Percentiles rank a stretch among this genome's conserved stretches.
Conservation (phyloP, 768 basidiomycete genomes). For the Psilocybe azurescens region DNA sequence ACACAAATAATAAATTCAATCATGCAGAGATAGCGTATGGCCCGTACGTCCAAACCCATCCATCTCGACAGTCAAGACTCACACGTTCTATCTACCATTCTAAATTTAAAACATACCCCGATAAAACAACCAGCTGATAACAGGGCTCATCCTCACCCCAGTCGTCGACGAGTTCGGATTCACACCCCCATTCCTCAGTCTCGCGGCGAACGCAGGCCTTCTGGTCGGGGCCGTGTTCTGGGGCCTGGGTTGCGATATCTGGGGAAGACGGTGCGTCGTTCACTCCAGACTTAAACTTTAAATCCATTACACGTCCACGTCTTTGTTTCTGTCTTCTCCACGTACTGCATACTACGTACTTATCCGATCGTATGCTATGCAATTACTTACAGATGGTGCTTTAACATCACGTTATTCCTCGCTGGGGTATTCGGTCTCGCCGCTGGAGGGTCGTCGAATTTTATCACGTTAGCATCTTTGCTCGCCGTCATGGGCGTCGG, state of each 20-base stretch:
- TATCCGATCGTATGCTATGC: not conserved
- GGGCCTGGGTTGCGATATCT: conserved; percentile 71
- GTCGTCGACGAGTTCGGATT: conserved; percentile 70
- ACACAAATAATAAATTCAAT: not conserved
- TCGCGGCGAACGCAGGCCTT: conserved; percentile 71
- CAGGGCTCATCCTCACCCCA: conserved; percentile 66
- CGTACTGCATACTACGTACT: not conserved
- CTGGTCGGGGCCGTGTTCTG: conserved; percentile 71
- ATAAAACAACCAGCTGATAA: conserved; percentile 50
- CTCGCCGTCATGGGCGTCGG: conserved; percentile 67
- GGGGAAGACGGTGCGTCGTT: conserved; percentile 60
- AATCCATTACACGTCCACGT: too few species aligned
- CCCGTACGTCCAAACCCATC: conserved; percentile 45
- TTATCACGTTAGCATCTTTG: conserved; percentile 53
- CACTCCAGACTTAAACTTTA: not conserved
- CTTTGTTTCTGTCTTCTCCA: too few species aligned
- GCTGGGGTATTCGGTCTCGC: conserved; percentile 69
- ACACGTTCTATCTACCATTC: not conserved
- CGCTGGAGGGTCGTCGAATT: conserved; percentile 64
- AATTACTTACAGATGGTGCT: conserved; percentile 50
- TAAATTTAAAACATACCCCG: not conserved
- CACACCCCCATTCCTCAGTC: conserved; percentile 62
- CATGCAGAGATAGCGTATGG: conserved; percentile 70
- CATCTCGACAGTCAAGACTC: not conserved
- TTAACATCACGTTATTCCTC: conserved; percentile 74